Percentiles rank a stretch among this genome's conserved stretches.
These are phyloP conservation scores for Flaveria trinervia DNA, from an alignment of 129 eudicot species.

Conservation along the genomic window DNA sequence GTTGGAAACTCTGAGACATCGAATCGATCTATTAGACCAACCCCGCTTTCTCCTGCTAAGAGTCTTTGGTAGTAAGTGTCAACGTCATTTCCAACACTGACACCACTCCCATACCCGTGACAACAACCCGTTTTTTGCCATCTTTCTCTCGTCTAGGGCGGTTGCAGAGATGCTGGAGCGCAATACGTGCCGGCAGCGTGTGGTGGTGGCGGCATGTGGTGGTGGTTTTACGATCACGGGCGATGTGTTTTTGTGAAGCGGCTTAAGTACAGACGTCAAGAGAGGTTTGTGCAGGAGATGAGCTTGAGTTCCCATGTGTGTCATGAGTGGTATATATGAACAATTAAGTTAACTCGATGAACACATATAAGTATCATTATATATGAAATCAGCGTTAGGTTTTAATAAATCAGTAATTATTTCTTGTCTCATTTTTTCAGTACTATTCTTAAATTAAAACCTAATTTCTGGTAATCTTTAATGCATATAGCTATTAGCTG, in stretches of 20 bases:
- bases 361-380: background rate
- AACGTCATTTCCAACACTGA: conserved; percentile 78
- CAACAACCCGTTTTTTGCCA: conserved; percentile 76
- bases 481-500: too few species aligned
- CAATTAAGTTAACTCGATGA: background rate
- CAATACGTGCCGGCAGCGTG: background rate
- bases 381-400: background rate
- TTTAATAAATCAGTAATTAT: too few species aligned
- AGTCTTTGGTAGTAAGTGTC: conserved; percentile 67
- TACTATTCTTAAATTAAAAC: too few species aligned
- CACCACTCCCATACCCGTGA: conserved; percentile 88
- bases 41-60: conserved; percentile 78
- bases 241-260: too few species aligned
- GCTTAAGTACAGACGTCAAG: background rate
- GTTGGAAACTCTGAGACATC: conserved; percentile 74
- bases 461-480: too few species aligned
- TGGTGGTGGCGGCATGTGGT: conserved; percentile 16
- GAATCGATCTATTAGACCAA: conserved; percentile 64
- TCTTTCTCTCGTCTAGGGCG: conserved; percentile 62
- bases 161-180: conserved; percentile 27
- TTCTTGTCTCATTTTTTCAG: too few species aligned
- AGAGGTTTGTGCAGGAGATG: background rate
- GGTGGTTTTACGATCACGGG: background rate
- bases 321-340: background rate
- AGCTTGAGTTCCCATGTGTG: conserved; percentile 2